Base-by-base conservation (phyloP, 495 filamentous ascomycete species). In the Glonium stellatum region DNA sequence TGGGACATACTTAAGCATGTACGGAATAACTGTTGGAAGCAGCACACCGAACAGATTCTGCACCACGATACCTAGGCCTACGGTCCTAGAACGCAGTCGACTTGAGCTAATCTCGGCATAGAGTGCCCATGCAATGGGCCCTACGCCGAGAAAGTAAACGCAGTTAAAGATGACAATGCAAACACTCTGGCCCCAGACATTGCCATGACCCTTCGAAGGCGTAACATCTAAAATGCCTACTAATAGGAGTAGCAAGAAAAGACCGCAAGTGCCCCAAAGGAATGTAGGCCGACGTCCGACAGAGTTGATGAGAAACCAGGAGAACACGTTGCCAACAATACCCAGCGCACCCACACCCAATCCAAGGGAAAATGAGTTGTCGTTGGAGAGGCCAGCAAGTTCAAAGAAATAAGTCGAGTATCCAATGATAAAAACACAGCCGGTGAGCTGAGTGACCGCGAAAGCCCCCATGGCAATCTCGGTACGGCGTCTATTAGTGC, bases 401-500 rank as follows among this genome's bases (percentile, higher is more conserved):
- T 84, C 75, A 51, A 89, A 74, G 75, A 92, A 93, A 67, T 91
- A 86, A 34, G 86, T 90, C 11, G 84, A 87, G 69, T 90, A 93
- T 27, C 64, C 64, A 54, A 67, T 67, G 64, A 67, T 51, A 8
- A 51, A 51, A 15, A 51, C 19, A 25, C 48, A 51, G 1, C 48
- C 19, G 6, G 48, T 51, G 21, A 51, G 25, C 19, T 51, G 48
- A 23, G 48, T 23, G 5, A 50, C 48, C 18, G 48, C 48, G 67
- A 86, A 86, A 57, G 82, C 85, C 68, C 48, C 48, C 48, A 51
- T 51, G 48, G 90, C 60, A 34, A 66, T 66, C 50, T 69, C 66
- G 0, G 66, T 69, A 12, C 66, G 57, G 15, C 66, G 42, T 18
- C 59, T 42, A 48, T 69, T 57, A 6, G 52, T 47, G 13, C 63